phyloP scores from a whole-genome alignment of 352 stramenopile genomes.

The Phytophthora pistaciae region DNA sequence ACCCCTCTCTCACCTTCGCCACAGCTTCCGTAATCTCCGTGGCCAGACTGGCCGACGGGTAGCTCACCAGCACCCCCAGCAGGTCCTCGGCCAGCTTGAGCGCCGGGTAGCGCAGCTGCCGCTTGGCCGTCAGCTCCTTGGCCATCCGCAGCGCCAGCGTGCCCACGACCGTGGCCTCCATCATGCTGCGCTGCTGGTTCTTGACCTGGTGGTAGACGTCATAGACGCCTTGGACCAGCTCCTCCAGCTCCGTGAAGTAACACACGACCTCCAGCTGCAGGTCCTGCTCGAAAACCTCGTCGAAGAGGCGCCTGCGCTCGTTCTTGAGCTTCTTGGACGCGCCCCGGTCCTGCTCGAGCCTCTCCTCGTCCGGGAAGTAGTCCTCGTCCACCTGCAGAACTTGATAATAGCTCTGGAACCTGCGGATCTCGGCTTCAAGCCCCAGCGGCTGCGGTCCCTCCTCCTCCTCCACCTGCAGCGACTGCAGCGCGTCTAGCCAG shows the following conservation, averaged over 20 bases:
- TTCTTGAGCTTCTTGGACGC: neutral
- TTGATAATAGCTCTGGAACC: conserved; percentile 34
- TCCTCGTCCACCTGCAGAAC: conserved; percentile 14
- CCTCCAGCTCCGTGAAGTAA: conserved; percentile 7
- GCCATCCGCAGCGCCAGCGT: conserved; percentile 28
- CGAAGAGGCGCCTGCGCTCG: neutral
- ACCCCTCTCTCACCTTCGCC: neutral
- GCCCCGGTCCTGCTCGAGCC: neutral
- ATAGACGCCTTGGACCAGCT: neutral
- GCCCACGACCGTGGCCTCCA: conserved; percentile 35
- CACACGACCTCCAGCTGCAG: neutral
- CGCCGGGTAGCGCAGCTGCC: conserved; percentile 33
- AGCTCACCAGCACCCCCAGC: conserved; percentile 6
- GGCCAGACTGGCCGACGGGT: conserved; percentile 1
- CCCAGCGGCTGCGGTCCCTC: neutral
- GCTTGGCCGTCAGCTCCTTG: conserved; percentile 4
- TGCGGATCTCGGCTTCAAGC: neutral
- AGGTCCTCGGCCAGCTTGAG: conserved; percentile 25
- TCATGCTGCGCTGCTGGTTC: conserved; percentile 30
- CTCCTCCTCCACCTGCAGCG: neutral
- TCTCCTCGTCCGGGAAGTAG: conserved; percentile 14
- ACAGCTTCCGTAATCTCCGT: neutral
- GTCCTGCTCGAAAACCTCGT: neutral
- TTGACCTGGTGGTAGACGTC: conserved; percentile 27
- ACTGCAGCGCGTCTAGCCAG: neutral